Evolutionary conservation across 2,329 filamentous ascomycete species (phyloP).

Genomic region (Neocucurbitaria cava): DNA sequence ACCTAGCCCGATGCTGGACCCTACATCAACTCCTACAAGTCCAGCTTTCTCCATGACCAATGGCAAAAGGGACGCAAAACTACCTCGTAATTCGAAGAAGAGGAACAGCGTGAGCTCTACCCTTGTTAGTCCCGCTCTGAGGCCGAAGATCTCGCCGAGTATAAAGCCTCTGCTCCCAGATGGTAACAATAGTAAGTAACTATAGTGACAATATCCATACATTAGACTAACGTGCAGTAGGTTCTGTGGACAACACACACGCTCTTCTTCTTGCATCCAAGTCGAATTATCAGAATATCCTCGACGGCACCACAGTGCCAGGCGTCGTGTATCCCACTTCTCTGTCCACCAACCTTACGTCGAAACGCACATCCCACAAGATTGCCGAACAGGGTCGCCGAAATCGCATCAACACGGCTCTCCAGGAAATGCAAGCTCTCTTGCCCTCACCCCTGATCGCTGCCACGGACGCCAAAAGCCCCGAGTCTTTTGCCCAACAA

Average conservation of each 20-base stretch:
- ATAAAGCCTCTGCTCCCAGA: slow-evolving; percentile 89
- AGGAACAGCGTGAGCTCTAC: slow-evolving; percentile 65
- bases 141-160: slow-evolving; percentile 89
- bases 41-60: slow-evolving; percentile 38
- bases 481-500: slow-evolving; percentile 46
- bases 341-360: slow-evolving; percentile 90
- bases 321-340: slow-evolving; percentile 91
- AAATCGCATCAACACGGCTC: slow-evolving; percentile 92
- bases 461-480: slow-evolving; percentile 44
- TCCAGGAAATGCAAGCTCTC: slow-evolving; percentile 88
- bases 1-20: slow-evolving; percentile 61
- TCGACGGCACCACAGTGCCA: slow-evolving; percentile 90
- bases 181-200: slow-evolving; percentile 58
- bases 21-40: slow-evolving; percentile 60
- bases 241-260: slow-evolving; percentile 64
- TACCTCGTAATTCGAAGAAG: slow-evolving; percentile 46
- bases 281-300: slow-evolving; percentile 96
- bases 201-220: background rate
- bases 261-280: slow-evolving; percentile 87
- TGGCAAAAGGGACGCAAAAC: slow-evolving; percentile 42
- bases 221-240: slow-evolving; percentile 33
- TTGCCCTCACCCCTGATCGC: slow-evolving; percentile 66
- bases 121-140: slow-evolving; percentile 83
- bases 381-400: slow-evolving; percentile 94
- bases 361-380: slow-evolving; percentile 96